Percentiles rank a stretch among this genome's conserved stretches.
Evolutionary conservation across 2,329 filamentous ascomycete species (phyloP).

Genomic region (Calonectria ilicicola): DNA sequence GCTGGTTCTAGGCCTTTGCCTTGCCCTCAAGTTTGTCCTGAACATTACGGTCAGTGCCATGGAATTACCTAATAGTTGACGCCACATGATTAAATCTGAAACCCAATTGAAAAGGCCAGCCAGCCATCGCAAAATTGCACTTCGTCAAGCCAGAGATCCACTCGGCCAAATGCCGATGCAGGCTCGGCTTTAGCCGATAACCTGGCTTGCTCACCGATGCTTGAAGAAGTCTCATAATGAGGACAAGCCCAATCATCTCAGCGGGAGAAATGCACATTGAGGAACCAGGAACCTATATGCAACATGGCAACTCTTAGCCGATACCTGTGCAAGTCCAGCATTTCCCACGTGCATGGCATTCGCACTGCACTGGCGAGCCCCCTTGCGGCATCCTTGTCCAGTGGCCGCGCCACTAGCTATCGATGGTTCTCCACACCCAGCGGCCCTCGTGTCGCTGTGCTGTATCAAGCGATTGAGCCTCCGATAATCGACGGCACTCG

Average conservation of each 20-base stretch:
- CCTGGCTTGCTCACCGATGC: not conserved
- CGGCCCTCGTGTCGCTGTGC: slow-evolving; percentile 51
- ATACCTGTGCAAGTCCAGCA: not conserved
- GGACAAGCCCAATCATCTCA: not conserved
- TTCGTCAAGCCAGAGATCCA: not conserved
- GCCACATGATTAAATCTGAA: not conserved
- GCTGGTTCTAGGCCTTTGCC: too few relatives aligned
- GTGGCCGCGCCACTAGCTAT: not conserved
- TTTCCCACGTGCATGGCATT: not conserved
- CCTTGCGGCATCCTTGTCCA: not conserved
- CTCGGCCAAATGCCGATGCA: not conserved
- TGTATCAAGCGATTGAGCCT: slow-evolving; percentile 60
- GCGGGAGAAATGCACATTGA: not conserved
- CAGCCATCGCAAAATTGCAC: not conserved
- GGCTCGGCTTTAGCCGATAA: not conserved
- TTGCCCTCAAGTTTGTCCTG: too few relatives aligned
- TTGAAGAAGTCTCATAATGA: not conserved
- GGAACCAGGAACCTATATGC: not conserved
- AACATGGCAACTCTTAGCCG: not conserved
- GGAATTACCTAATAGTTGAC: not conserved
- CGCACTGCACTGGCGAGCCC: not conserved
- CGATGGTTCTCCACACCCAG: not conserved
- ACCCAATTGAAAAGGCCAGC: not conserved
- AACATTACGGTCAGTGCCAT: too few relatives aligned
- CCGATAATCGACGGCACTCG: slow-evolving; percentile 59